A percentile compares a stretch with the other conserved stretches of the same genome.
These are phyloP conservation scores for Alectoria sarmentosa DNA, from an alignment of 495 filamentous ascomycete genomes.

Conservation along the genomic window DNA sequence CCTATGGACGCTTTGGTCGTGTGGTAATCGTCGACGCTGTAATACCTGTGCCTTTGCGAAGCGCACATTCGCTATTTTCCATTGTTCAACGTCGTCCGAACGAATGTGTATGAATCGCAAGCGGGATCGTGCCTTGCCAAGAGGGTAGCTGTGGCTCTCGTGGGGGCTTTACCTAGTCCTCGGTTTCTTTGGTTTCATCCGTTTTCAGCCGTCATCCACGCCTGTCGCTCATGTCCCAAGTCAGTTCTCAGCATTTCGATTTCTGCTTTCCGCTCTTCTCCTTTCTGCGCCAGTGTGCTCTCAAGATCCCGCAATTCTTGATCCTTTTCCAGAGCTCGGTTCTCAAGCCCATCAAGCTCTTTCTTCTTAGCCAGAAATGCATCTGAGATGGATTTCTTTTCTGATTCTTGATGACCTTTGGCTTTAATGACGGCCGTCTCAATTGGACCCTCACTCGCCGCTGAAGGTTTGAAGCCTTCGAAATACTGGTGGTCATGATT, in stretches of 20 bases:
- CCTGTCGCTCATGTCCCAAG: background rate
- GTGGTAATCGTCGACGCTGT: background rate
- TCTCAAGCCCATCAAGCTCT: background rate
- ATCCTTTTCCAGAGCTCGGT: background rate
- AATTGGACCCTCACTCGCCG: background rate
- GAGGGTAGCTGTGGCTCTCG: too few relatives aligned
- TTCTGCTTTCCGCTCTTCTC: background rate
- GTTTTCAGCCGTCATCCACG: background rate
- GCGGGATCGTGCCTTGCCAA: too few relatives aligned
- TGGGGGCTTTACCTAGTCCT: background rate
- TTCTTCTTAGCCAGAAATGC: background rate
- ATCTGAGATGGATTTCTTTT: background rate
- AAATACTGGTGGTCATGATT: conserved; percentile 40
- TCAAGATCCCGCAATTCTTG: conserved; percentile 4
- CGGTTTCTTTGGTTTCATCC: background rate
- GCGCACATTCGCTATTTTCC: background rate
- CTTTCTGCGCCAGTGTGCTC: background rate
- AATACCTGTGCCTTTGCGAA: background rate
- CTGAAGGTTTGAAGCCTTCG: conserved; percentile 32
- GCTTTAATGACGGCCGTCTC: background rate
- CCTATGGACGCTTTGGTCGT: background rate
- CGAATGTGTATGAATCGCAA: background rate
- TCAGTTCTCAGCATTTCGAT: background rate
- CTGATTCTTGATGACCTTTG: background rate
- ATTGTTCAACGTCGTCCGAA: background rate